Evolutionary conservation across 164 flowering plant genomes (phyloP).

Genomic region (Hamamelis virginiana): DNA sequence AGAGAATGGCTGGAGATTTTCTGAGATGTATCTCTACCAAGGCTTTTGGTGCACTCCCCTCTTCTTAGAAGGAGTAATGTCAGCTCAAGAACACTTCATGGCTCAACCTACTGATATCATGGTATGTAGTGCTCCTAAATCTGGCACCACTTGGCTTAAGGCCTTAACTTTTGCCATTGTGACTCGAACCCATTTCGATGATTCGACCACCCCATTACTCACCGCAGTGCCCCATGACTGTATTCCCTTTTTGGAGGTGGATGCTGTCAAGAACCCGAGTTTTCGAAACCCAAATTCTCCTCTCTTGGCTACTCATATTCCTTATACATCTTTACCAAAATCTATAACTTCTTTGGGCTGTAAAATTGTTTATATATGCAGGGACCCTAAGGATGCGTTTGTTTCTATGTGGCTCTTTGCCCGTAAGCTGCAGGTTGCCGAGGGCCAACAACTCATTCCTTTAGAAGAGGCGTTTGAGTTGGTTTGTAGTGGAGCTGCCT

Average conservation of each 20-base stretch:
- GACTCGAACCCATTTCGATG: not conserved
- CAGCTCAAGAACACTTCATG: slow-evolving; percentile 8
- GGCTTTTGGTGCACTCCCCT: slow-evolving; percentile 12
- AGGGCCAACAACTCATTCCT: not conserved
- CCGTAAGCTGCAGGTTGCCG: too few relatives aligned
- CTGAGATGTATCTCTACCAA: not conserved
- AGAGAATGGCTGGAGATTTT: not conserved
- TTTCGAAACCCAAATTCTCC: too few relatives aligned
- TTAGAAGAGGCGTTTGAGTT: not conserved
- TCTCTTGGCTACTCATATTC: too few relatives aligned
- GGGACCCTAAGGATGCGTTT: not conserved
- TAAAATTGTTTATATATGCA: too few relatives aligned
- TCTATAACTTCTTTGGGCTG: too few relatives aligned
- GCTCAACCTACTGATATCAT: slow-evolving; percentile 12
- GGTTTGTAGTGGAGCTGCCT: not conserved
- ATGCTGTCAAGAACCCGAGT: not conserved
- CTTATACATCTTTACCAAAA: not conserved
- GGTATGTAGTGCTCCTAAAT: slow-evolving; percentile 9
- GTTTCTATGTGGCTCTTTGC: too few relatives aligned
- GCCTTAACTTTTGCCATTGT: slow-evolving; percentile 15
- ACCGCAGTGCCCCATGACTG: slow-evolving; percentile 11
- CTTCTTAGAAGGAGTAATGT: slow-evolving; percentile 1
- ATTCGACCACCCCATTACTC: slow-evolving; percentile 2
- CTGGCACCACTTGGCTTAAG: slow-evolving; percentile 28
- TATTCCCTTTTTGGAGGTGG: slow-evolving; percentile 14